phyloP scores from a whole-genome alignment of 306 rosid genomes.

The Medicago truncatula region MtrunA17r5.0-ANR NC_053045.1:57303501-57304000 shows the following conservation, averaged over 20 bases:
- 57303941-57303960: conserved; percentile 60
- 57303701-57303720: conserved; percentile 63
- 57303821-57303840: conserved; percentile 74
- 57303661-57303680: conserved; percentile 53
- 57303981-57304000: conserved; percentile 58
- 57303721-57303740: conserved; percentile 60
- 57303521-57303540: conserved; percentile 74
- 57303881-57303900: conserved; percentile 58
- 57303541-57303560: conserved; percentile 64
- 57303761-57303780: conserved; percentile 64
- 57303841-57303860: conserved; percentile 73
- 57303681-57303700: conserved; percentile 64
- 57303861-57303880: conserved; percentile 66
- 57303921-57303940: conserved; percentile 67
- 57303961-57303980: conserved; percentile 57
- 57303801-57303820: conserved; percentile 53
- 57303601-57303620: conserved; percentile 48
- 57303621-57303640: conserved; percentile 71
- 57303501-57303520: conserved; percentile 66
- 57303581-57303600: conserved; percentile 67
- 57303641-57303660: conserved; percentile 82
- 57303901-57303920: conserved; percentile 80
- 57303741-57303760: conserved; percentile 78
- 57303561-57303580: conserved; percentile 73
- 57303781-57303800: conserved; percentile 55